These are phyloP conservation scores for Eutrema yunnanense DNA, from an alignment of 345 rosid species.

Conservation along the genomic window DNA sequence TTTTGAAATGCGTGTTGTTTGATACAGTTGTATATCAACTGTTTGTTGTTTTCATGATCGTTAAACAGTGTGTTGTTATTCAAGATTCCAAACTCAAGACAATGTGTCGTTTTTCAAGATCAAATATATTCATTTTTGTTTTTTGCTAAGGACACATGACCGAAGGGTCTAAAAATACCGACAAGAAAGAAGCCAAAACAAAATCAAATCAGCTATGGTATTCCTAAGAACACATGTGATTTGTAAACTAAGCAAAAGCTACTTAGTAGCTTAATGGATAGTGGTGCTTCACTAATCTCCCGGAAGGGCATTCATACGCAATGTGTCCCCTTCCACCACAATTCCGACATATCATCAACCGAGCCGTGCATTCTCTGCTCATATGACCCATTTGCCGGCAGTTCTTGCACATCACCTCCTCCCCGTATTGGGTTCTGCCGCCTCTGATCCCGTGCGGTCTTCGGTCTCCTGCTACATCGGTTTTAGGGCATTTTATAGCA, in stretches of 20 bases:
- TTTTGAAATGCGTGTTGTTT: background rate
- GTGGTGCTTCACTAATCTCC: slow-evolving; percentile 29
- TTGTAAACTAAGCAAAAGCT: no score
- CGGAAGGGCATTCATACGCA: slow-evolving; percentile 73
- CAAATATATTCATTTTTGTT: no score
- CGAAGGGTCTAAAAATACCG: no score
- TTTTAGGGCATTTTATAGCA: slow-evolving; percentile 65
- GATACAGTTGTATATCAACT: background rate
- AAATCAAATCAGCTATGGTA: no score
- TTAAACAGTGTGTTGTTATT: background rate
- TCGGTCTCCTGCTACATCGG: slow-evolving; percentile 39
- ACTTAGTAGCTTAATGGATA: background rate
- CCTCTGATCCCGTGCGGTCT: slow-evolving; percentile 39
- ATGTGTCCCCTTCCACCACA: slow-evolving; percentile 88
- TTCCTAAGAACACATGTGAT: no score
- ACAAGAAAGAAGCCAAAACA: background rate
- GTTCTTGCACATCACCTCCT: slow-evolving; percentile 65
- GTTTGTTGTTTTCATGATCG: background rate
- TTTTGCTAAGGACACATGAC: no score
- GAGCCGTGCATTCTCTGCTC: slow-evolving; percentile 77
- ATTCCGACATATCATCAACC: slow-evolving; percentile 71
- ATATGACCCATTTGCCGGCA: slow-evolving; percentile 79
- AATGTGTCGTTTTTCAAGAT: background rate
- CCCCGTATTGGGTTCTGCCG: slow-evolving; percentile 12
- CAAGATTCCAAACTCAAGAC: background rate